Evolutionary conservation across 352 stramenopile genomes (phyloP).

Genomic region (Phytopythium montanum): DNA sequence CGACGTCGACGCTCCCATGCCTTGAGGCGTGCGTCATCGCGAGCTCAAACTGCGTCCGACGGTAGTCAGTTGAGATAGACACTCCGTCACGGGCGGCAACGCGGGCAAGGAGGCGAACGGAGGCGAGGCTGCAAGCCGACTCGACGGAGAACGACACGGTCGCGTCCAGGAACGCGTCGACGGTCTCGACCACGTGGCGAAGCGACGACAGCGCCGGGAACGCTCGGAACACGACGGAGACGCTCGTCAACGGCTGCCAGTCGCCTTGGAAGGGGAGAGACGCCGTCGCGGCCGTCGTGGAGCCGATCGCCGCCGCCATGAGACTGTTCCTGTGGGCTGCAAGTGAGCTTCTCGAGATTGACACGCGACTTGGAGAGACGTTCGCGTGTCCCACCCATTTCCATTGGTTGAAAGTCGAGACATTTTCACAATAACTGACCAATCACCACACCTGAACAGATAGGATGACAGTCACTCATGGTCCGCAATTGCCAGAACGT

Average conservation of each 20-base stretch:
- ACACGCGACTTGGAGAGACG: neutral
- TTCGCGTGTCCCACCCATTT: too few relatives aligned
- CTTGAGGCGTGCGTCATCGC: constrained; percentile 6
- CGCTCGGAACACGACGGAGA: neutral
- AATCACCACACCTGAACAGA: too few relatives aligned
- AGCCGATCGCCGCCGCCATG: neutral
- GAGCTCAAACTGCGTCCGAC: constrained; percentile 8
- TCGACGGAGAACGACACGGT: neutral
- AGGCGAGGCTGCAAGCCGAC: neutral
- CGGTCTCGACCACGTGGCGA: constrained; percentile 4
- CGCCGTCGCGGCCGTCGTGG: neutral
- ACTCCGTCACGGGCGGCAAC: neutral
- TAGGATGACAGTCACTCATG: too few relatives aligned
- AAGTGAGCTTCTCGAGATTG: neutral
- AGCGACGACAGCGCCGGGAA: constrained; percentile 3
- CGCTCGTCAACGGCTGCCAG: neutral
- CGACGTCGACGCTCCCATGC: constrained; percentile 13
- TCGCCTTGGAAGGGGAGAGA: neutral
- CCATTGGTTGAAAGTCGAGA: too few relatives aligned
- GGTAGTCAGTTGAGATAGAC: neutral
- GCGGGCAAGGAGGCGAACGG: constrained; percentile 1
- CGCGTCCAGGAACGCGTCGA: constrained; percentile 12
- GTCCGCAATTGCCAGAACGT: too few relatives aligned
- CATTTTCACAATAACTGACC: too few relatives aligned
- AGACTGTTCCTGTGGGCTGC: neutral